Evolutionary conservation across 768 basidiomycete genomes (phyloP).

Genomic region (Xerocomellus dryophilus): DNA sequence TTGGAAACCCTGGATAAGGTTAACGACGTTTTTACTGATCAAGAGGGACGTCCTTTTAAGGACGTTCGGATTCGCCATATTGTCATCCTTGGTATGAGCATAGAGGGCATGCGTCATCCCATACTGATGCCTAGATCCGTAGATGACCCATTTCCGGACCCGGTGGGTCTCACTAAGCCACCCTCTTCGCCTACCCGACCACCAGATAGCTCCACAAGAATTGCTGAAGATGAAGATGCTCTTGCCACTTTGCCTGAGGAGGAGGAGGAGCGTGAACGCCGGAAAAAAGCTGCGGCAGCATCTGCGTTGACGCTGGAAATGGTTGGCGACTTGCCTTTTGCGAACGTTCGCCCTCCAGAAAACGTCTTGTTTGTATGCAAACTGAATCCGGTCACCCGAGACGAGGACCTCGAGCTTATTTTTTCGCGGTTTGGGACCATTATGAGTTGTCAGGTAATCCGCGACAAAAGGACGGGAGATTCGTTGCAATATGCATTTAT

Average conservation of each 20-base stretch:
- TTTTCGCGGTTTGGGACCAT: conserved; percentile 95
- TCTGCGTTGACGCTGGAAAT: conserved; percentile 97
- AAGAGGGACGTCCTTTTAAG: conserved; percentile 86
- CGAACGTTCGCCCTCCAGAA: conserved; percentile 95
- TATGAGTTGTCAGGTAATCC: conserved; percentile 96
- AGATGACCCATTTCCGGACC: conserved; percentile 97
- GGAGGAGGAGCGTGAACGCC: conserved; percentile 73
- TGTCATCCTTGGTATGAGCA: conserved; percentile 75
- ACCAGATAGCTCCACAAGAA: conserved; percentile 82
- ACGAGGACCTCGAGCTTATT: conserved; percentile 96
- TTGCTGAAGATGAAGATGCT: conserved; percentile 94
- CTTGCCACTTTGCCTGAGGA: conserved; percentile 80
- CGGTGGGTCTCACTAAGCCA: conserved; percentile 67
- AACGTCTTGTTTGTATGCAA: conserved; percentile 99
- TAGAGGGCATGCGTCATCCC: neutral
- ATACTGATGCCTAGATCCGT: conserved; percentile 2
- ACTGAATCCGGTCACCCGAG: conserved; percentile 90
- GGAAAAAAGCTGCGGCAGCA: conserved; percentile 87
- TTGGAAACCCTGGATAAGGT: conserved; percentile 88
- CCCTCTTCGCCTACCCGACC: conserved; percentile 76
- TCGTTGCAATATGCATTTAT: conserved; percentile 98
- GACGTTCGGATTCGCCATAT: conserved; percentile 94
- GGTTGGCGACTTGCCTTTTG: conserved; percentile 98
- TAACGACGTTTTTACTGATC: conserved; percentile 88
- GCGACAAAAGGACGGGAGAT: conserved; percentile 94